A percentile compares a stretch with the other conserved stretches of the same genome.
Conservation (phyloP, 805 yeast genomes). For the Yarrowia hollandica region DNA sequence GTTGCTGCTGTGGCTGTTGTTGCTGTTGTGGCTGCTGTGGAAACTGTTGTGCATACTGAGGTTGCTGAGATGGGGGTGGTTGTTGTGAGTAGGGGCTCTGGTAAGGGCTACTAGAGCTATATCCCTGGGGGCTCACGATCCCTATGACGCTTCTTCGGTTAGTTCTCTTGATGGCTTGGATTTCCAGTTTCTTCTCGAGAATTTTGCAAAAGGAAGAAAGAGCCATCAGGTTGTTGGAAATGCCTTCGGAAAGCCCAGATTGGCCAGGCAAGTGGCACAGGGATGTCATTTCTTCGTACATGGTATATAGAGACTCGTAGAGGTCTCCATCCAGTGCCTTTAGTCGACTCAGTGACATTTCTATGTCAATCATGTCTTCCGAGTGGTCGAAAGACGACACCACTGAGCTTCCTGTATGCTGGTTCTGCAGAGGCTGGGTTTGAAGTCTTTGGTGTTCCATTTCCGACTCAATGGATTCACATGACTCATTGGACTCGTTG, state of each 20-base stretch:
- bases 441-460: slow-evolving; percentile 7
- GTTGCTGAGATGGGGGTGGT: background rate
- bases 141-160: slow-evolving; percentile 19
- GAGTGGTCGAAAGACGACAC: slow-evolving; percentile 12
- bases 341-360: slow-evolving; percentile 12
- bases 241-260: background rate
- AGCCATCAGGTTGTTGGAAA: slow-evolving; percentile 21
- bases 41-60: background rate
- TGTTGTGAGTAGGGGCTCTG: slow-evolving; percentile 13
- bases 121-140: background rate
- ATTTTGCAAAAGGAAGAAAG: slow-evolving; percentile 16
- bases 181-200: slow-evolving; percentile 17
- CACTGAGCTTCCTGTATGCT: background rate
- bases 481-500: slow-evolving; percentile 8
- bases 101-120: background rate
- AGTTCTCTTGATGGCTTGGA: slow-evolving; percentile 3
- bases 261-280: slow-evolving; percentile 12
- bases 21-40: background rate
- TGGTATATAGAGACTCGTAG: slow-evolving; percentile 3
- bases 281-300: slow-evolving; percentile 20
- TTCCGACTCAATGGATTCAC: slow-evolving; percentile 12
- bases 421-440: background rate
- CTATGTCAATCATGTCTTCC: slow-evolving; percentile 24
- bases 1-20: background rate
- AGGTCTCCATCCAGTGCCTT: background rate